Base-by-base conservation (phyloP, 2,329 filamentous ascomycete genomes). In the Arachnomyces sp. region DNA sequence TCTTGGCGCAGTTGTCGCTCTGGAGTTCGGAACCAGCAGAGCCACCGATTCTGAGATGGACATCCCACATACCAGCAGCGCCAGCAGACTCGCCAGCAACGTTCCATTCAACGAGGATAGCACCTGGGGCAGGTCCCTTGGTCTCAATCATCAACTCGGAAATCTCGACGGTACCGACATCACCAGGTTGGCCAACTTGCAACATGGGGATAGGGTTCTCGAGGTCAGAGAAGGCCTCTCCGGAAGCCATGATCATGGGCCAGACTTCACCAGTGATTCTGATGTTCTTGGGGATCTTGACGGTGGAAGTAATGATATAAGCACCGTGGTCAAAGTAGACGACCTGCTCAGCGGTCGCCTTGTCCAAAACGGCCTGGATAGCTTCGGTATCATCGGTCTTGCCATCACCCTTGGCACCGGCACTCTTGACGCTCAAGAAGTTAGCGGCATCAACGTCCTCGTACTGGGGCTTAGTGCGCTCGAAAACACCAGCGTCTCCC, bases 21-120 rank as follows among this genome's bases (percentile, higher is more conserved):
- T 93, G 85, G 12, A 96, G 75, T 49, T 84, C 66, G 18, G 89
- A 93, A 44, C 90, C 90, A 3, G 84, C 81, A 40, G 82, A 81
- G 32, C 92, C 92, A 53, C 88, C 90, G 52, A 98, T 77, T 56
- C 92, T 86, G 67, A 92, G 82, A 70, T 98, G 92, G n/a, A 89
- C 81, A 55, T 98, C 92, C 85, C 89, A 98, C 65, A 95, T 80
- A 46, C 79, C 90, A 14, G 80, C 81, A 1, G 79, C 76, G 34
- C 86, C 87, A 43, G 81, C 73, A 5, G 55, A 52, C 16, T 58
- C 40, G 28, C 79, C 81, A 32, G 77, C 78, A 31, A 94, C 70
- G 65, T 95, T 95, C 84, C 87, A 95, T 61, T 95, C 77, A 67
- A 95, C 79, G 58, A 95, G 75, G 55, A 94, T 86, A 13, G 88